These are phyloP conservation scores for Leccinum subtestaceum DNA, from an alignment of 768 basidiomycete species.

Conservation along the genomic window DNA sequence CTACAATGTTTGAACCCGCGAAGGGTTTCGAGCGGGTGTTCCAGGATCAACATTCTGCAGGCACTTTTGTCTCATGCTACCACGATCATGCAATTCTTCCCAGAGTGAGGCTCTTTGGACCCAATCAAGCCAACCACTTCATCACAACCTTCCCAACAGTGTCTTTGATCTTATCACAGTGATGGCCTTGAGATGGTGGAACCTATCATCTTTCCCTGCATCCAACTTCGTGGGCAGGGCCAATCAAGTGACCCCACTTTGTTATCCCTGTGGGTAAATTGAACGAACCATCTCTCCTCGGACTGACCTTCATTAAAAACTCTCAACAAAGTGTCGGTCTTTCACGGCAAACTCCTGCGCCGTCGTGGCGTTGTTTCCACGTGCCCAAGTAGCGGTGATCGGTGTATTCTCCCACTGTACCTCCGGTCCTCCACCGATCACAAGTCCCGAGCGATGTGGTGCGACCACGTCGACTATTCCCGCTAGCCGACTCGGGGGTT, in stretches of 20 bases:
- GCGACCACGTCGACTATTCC: not conserved
- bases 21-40: constrained; percentile 6
- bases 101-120: not conserved
- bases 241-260: not conserved
- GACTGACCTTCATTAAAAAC: not conserved
- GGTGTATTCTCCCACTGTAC: not conserved
- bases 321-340: not conserved
- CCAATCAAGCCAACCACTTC: too few relatives aligned
- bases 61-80: not conserved
- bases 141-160: too few relatives aligned
- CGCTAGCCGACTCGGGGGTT: not conserved
- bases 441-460: not conserved
- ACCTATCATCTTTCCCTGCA: not conserved
- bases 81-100: constrained; percentile 1
- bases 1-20: not conserved
- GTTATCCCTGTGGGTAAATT: not conserved
- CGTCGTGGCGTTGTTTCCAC: not conserved
- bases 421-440: not conserved
- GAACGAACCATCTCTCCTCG: not conserved
- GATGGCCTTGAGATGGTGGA: not conserved
- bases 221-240: not conserved
- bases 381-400: not conserved
- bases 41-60: not conserved
- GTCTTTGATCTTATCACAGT: not conserved
- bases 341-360: not conserved